Conservation (phyloP, 192 early-diverging fungal species). For the Chytriomyces sp. region DNA sequence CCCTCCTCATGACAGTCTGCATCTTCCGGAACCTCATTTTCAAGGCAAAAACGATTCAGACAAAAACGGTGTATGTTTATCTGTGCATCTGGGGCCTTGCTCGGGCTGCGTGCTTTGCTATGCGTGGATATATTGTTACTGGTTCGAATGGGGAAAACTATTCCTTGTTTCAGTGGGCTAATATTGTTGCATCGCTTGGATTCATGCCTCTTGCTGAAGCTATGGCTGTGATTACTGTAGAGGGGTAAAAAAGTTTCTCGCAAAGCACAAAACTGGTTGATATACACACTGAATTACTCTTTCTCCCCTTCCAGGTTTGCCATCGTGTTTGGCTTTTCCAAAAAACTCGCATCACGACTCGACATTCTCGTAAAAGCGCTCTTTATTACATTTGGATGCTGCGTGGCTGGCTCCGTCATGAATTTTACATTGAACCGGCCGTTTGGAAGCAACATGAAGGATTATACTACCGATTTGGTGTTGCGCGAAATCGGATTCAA, state of each 20-base stretch:
- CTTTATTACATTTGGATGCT: slow-evolving; percentile 1
- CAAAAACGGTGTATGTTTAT: background rate
- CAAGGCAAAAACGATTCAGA: slow-evolving; percentile 6
- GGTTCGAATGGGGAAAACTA: slow-evolving; percentile 1
- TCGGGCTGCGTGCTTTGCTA: background rate
- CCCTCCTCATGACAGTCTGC: background rate
- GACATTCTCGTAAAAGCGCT: background rate
- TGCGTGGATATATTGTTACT: background rate
- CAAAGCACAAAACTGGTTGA: too few species aligned
- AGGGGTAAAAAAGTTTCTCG: background rate
- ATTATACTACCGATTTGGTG: background rate
- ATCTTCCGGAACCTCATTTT: slow-evolving; percentile 8
- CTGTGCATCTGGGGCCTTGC: background rate
- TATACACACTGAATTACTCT: too few species aligned
- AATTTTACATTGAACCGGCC: background rate
- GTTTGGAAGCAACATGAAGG: background rate
- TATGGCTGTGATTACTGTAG: background rate
- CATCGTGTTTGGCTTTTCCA: slow-evolving; percentile 1
- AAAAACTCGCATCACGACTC: background rate
- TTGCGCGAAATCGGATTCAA: slow-evolving; percentile 1
- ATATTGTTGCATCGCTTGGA: slow-evolving; percentile 7
- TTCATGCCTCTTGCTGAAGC: slow-evolving; percentile 29
- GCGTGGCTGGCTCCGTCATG: background rate
- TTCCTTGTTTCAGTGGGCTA: slow-evolving; percentile 7
- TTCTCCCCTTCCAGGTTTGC: background rate